Evolutionary conservation across 805 yeast species (phyloP).

Genomic region (Lachancea sp.): DNA sequence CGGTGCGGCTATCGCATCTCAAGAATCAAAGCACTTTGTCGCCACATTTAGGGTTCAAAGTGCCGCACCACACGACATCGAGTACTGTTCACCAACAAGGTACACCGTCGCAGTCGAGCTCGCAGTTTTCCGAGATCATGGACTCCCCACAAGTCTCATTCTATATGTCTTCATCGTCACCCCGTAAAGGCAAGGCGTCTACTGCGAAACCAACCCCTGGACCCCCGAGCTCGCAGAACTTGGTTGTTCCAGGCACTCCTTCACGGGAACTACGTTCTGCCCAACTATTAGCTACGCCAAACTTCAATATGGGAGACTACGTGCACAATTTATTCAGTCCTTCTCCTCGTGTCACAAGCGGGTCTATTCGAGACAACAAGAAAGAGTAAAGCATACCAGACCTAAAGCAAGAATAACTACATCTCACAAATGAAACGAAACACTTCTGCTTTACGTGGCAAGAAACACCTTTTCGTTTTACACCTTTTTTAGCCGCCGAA

Average conservation of each 20-base stretch:
- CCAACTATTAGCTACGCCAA: slow-evolving; percentile 27
- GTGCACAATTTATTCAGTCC: slow-evolving; percentile 34
- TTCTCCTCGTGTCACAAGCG: slow-evolving; percentile 26
- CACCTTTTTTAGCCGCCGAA: not conserved
- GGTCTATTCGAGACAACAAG: slow-evolving; percentile 7
- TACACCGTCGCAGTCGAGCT: slow-evolving; percentile 4
- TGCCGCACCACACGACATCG: slow-evolving; percentile 14
- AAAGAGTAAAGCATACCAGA: not conserved
- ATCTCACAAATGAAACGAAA: too few relatives aligned
- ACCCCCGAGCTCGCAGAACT: slow-evolving; percentile 6
- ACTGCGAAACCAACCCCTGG: not conserved
- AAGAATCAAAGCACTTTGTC: slow-evolving; percentile 13
- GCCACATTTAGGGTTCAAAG: slow-evolving; percentile 30
- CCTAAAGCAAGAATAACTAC: not conserved
- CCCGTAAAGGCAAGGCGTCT: slow-evolving; percentile 6
- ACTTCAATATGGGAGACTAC: slow-evolving; percentile 34
- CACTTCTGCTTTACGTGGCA: too few relatives aligned
- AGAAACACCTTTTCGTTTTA: not conserved
- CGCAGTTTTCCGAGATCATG: slow-evolving; percentile 18
- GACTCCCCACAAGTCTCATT: slow-evolving; percentile 24
- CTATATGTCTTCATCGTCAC: slow-evolving; percentile 10
- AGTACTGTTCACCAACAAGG: slow-evolving; percentile 1
- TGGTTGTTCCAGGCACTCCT: slow-evolving; percentile 26
- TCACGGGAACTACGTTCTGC: slow-evolving; percentile 22
- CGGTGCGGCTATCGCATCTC: too few relatives aligned